A percentile compares a stretch with the other conserved stretches of the same genome.
These are phyloP conservation scores for Isoetes taiwanensis DNA, from an alignment of 75 land plant genomes.

Conservation along the genomic window DNA sequence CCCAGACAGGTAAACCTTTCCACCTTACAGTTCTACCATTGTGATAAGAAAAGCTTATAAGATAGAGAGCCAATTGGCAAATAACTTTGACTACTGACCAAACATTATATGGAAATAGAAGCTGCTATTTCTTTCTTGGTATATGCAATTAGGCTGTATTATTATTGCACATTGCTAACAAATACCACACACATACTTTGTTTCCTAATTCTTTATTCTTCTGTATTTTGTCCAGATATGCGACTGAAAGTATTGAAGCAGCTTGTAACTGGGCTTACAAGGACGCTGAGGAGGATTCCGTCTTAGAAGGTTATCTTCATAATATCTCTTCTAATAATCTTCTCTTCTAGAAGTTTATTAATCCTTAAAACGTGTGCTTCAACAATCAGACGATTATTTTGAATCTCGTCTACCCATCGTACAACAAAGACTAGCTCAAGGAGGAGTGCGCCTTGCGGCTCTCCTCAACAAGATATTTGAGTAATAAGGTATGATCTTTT, in stretches of 20 bases:
- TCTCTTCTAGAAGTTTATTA: neutral
- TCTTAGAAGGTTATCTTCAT: conserved; percentile 30
- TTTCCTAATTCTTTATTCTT: too few relatives aligned
- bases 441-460: conserved; percentile 53
- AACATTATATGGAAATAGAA: neutral
- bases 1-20: conserved; percentile 36
- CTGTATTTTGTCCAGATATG: conserved; percentile 35
- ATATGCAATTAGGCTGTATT: too few relatives aligned
- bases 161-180: too few relatives aligned
- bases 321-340: neutral
- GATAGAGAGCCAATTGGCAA: neutral
- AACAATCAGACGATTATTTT: conserved; percentile 79
- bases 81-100: too few relatives aligned
- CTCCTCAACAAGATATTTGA: conserved; percentile 44
- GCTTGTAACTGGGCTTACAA: conserved; percentile 57
- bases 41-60: neutral
- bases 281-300: conserved; percentile 25
- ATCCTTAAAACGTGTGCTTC: neutral
- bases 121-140: too few relatives aligned
- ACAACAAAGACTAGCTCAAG: conserved; percentile 42
- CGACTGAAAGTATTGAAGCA: conserved; percentile 36
- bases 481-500: too few relatives aligned
- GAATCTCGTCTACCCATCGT: conserved; percentile 41
- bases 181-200: too few relatives aligned
- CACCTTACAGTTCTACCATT: neutral